Conservation (phyloP, 2,329 filamentous ascomycete genomes). For the Colletotrichum shisoi region DNA sequence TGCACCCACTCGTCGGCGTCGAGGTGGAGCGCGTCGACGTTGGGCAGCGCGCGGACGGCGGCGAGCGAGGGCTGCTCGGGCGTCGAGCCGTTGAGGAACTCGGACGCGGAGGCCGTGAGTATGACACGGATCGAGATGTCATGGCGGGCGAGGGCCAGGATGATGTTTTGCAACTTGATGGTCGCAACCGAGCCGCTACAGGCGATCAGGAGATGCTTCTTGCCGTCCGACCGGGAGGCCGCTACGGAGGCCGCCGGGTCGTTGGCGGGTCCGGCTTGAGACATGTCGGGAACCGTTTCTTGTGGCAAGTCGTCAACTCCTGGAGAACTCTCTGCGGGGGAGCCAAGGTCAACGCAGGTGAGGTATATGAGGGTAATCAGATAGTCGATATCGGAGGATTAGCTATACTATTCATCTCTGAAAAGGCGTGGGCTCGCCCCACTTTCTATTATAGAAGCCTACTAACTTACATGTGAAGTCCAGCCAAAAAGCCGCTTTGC, state of each 20-base stretch:
- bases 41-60: conserved; percentile 66
- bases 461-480: not conserved
- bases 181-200: conserved; percentile 61
- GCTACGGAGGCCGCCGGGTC: conserved; percentile 37
- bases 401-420: not conserved
- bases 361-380: too few species aligned
- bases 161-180: conserved; percentile 79
- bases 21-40: conserved; percentile 81
- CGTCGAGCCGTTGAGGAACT: conserved; percentile 80
- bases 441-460: not conserved
- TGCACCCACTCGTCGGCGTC: conserved; percentile 86
- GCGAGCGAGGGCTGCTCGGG: conserved; percentile 76
- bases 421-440: not conserved
- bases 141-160: conserved; percentile 62
- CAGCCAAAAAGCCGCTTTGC: too few species aligned
- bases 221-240: conserved; percentile 34
- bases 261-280: conserved; percentile 9
- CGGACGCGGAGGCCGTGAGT: conserved; percentile 74
- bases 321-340: too few species aligned
- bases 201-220: conserved; percentile 28
- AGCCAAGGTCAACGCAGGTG: too few species aligned
- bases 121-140: conserved; percentile 83
- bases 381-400: too few species aligned
- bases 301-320: not conserved
- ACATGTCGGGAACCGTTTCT: conserved; percentile 2